A percentile compares a stretch with the other conserved stretches of the same genome.
These are phyloP conservation scores for Candida chauliodis DNA, from an alignment of 805 yeast genomes.

Conservation along the genomic window DNA sequence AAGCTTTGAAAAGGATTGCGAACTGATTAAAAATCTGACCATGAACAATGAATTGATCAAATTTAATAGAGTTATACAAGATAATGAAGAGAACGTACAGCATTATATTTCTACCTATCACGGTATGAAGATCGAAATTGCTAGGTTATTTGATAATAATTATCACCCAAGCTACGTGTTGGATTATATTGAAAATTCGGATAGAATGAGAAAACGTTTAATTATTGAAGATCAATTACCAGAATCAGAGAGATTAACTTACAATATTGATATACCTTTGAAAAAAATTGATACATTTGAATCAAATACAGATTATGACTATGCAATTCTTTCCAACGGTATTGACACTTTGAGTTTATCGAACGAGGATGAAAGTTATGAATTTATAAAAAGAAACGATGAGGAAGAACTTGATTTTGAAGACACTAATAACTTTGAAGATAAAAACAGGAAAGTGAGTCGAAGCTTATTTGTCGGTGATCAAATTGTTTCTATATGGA, in stretches of 20 bases:
- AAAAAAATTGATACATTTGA: slow-evolving; percentile 13
- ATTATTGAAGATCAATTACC: slow-evolving; percentile 50
- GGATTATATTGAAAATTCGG: slow-evolving; percentile 67
- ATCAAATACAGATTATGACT: slow-evolving; percentile 15
- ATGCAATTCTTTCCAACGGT: slow-evolving; percentile 17
- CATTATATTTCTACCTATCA: slow-evolving; percentile 48
- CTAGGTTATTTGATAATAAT: slow-evolving; percentile 27
- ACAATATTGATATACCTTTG: slow-evolving; percentile 39
- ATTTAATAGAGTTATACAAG: slow-evolving; percentile 56
- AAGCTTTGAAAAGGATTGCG: slow-evolving; percentile 34
- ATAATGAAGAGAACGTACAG: slow-evolving; percentile 56
- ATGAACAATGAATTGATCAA: slow-evolving; percentile 45
- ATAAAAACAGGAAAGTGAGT: slow-evolving; percentile 70
- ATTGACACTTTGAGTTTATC: slow-evolving; percentile 26
- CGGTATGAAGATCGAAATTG: slow-evolving; percentile 41
- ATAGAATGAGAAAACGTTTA: slow-evolving; percentile 62
- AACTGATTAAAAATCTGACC: slow-evolving; percentile 29
- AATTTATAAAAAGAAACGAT: slow-evolving; percentile 37
- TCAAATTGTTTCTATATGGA: slow-evolving; percentile 66
- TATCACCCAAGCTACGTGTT: slow-evolving; percentile 40
- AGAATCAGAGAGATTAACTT: slow-evolving; percentile 41
- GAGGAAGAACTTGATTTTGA: slow-evolving; percentile 12
- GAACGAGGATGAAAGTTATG: slow-evolving; percentile 32
- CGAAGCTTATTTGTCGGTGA: slow-evolving; percentile 70
- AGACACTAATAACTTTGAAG: slow-evolving; percentile 39